Evolutionary conservation across 345 rosid species (phyloP), one percentile per base, ranked within the genome.

Genomic region (Acer negundo): DNA sequence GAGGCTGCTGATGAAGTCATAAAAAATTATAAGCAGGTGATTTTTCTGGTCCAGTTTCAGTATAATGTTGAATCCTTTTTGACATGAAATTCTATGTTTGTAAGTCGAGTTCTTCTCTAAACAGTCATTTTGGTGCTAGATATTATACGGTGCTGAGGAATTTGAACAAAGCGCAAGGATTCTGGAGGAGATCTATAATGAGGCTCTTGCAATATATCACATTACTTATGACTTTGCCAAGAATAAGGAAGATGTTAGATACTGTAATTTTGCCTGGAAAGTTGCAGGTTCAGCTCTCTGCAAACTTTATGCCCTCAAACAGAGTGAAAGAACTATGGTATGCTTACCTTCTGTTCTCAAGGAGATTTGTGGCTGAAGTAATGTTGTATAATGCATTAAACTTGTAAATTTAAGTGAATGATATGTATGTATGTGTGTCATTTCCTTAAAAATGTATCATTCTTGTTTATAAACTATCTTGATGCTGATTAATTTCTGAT

Each of bases 211-310:
- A 2, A 83, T 93, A 16, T 93, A 93, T 42, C 71, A 89, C 51
- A 35, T 82, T 4, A 73, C 62, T 15, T 93, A 89, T 0, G 84
- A 86, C 17, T 28, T 85, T 69, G 97, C 97, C 1, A 72, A n/a
- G 26, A 3, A 2, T 1, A 0, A 0, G 2, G 7, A 73, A 1
- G 38, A 10, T 12, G 83, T 38, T 0, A 0, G 16, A 0, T 70
- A 28, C 23, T 90, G 97, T 51, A 19, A 66, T 4, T 91, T 94
- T 76, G 97, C 90, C 17, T 93, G 98, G 98, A 93, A 69, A 68
- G 86, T 87, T 35, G 95, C 97, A 23, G 95, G 97, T 20, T 71
- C 89, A 22, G 90, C 90, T 1, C 82, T 94, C 1, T 91, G 89
- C 80, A 66, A 28, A 58, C 49, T 84, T 1, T 82, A 87, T 75